phyloP scores from a whole-genome alignment of 805 yeast species.

The Candida orba region DNA sequence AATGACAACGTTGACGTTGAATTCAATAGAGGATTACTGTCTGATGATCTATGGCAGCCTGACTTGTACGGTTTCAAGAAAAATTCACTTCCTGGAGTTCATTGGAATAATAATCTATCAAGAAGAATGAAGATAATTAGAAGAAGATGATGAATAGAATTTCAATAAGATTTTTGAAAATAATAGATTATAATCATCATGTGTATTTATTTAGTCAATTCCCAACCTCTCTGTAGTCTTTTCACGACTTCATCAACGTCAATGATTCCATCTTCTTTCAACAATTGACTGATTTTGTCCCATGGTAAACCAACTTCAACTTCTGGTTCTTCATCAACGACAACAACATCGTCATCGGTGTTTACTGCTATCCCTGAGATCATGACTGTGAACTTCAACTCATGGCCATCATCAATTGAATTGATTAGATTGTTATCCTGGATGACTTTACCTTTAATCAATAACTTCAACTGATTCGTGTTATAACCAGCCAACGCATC shows the following conservation, averaged over 20 bases:
- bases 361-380: slow-evolving; percentile 4
- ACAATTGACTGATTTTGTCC: slow-evolving; percentile 32
- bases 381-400: slow-evolving; percentile 21
- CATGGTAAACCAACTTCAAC: slow-evolving; percentile 30
- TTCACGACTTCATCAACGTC: slow-evolving; percentile 21
- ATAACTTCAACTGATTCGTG: slow-evolving; percentile 39
- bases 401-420: slow-evolving; percentile 28
- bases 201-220: slow-evolving; percentile 21
- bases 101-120: slow-evolving; percentile 56
- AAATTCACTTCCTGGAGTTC: slow-evolving; percentile 40
- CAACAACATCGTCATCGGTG: not conserved
- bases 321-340: not conserved
- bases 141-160: slow-evolving; percentile 22
- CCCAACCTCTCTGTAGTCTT: slow-evolving; percentile 36
- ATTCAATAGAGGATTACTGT: slow-evolving; percentile 20
- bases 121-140: slow-evolving; percentile 42
- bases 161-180: too few species aligned
- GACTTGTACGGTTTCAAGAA: slow-evolving; percentile 37
- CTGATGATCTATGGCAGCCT: slow-evolving; percentile 29
- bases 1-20: slow-evolving; percentile 14
- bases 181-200: too few species aligned
- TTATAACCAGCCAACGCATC: slow-evolving; percentile 27
- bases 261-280: slow-evolving; percentile 29
- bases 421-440: slow-evolving; percentile 38
- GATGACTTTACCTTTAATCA: slow-evolving; percentile 56